Evolutionary conservation across 2,329 filamentous ascomycete genomes (phyloP), one percentile per base, ranked within the genome.

Genomic region (Phoma sp.): DNA sequence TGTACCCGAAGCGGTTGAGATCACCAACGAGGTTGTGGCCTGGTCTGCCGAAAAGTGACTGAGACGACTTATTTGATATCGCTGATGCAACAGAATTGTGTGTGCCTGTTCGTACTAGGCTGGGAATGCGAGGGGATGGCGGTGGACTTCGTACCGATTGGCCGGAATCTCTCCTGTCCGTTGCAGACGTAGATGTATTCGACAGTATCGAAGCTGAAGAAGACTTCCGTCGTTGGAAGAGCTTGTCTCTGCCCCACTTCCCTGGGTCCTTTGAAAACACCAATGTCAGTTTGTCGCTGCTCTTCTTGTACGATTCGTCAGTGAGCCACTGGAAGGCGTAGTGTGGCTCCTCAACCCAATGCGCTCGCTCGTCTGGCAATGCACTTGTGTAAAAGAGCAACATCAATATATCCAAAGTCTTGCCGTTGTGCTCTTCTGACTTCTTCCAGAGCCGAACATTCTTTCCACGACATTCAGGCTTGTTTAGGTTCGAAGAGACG

Each of bases 321-420:
- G 64, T 42, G 1, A 73, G 57, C 67, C 65, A 68, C 37, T 72
- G 63, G 30, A 73, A 73, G 4, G 56, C 62, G 33, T 68, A 69
- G 28, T 72, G 69, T 11, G 69, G 69, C 36, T 73, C 70, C 45
- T 73, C 67, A 2, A 73, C 69, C 70, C 70, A 73, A 17, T 73
- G 69, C 10, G 61, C 67, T 26, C 62, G 64, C 4, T 67, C 67
- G 26, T 66, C 67, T 9, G 51, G 36, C 4, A 71, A 37, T 2
- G 62, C 65, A 21, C 60, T 69, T 2, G 70, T 71, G 46, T 71
- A 73, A 40, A 72, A 72, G 2, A 73, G 56, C 2, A 73, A 25
- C 0, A 69, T 43, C 1, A 73, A 52, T 0, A 68, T 64, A 10
- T 71, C 64, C 11, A 54, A 53, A 7, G 39, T 52, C 9, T 61